Evolutionary conservation across 108 stramenopile genomes (phyloP).

Genomic region (Aureococcus anophagefferens): DNA sequence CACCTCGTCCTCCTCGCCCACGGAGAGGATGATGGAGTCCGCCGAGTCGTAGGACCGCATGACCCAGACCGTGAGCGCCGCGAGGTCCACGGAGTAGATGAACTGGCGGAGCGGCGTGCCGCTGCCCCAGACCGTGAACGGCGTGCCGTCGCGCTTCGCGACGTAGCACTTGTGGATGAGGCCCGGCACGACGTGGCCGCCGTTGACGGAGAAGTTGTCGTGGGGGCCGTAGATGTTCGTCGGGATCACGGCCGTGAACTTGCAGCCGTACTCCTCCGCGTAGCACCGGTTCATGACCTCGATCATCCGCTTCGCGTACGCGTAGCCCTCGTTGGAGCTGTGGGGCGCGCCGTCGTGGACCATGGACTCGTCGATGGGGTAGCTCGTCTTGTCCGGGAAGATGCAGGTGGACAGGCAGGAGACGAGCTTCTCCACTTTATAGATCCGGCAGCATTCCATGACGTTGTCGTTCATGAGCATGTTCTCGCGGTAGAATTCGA

Average conservation of each 20-base stretch:
- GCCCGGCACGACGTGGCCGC: slow-evolving; percentile 97
- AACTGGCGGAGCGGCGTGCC: slow-evolving; percentile 93
- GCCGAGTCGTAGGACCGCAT: slow-evolving; percentile 81
- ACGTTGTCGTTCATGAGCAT: slow-evolving; percentile 91
- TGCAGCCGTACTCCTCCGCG: slow-evolving; percentile 13
- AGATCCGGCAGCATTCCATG: slow-evolving; percentile 84
- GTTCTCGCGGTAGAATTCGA: slow-evolving; percentile 98
- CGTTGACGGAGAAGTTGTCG: slow-evolving; percentile 86
- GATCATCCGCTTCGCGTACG: slow-evolving; percentile 96
- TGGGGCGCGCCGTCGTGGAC: slow-evolving; percentile 95
- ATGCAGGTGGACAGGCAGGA: slow-evolving; percentile 93
- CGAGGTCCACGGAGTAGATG: slow-evolving; percentile 85
- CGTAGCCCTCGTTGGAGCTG: slow-evolving; percentile 83
- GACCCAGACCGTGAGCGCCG: slow-evolving; percentile 88
- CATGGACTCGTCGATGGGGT: slow-evolving; percentile 99
- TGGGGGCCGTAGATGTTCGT: slow-evolving; percentile 94
- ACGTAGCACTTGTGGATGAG: slow-evolving; percentile 96
- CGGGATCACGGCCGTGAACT: slow-evolving; percentile 90
- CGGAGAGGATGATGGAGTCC: slow-evolving; percentile 82
- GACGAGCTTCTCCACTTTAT: slow-evolving; percentile 92
- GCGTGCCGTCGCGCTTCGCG: slow-evolving; percentile 75
- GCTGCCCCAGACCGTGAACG: slow-evolving; percentile 89
- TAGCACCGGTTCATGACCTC: slow-evolving; percentile 97
- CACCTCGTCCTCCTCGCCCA: slow-evolving; percentile 86
- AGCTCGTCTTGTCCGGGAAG: slow-evolving; percentile 98